Percentiles rank a stretch among this genome's conserved stretches.
Evolutionary conservation across 1,284 basidiomycete species (phyloP).

Genomic region (Apiotrichum veenhuisii): DNA sequence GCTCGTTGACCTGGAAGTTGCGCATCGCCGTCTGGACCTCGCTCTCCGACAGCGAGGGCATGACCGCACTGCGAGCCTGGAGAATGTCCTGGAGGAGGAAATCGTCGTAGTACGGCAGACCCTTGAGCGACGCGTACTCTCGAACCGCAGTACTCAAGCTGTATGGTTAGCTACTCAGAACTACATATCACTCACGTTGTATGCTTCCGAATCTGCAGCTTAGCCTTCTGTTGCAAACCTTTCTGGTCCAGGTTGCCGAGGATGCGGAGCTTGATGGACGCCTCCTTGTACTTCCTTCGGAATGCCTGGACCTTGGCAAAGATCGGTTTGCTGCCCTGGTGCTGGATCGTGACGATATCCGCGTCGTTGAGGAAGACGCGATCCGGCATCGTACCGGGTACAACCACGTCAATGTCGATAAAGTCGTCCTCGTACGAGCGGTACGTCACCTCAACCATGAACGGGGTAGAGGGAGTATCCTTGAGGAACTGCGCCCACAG

Average conservation of each 20-base stretch:
- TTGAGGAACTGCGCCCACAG: conserved; percentile 85
- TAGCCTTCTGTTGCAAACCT: conserved; percentile 52
- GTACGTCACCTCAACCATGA: conserved; percentile 63
- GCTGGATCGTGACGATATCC: conserved; percentile 72
- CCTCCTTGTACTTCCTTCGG: conserved; percentile 54
- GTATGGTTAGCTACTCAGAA: background rate
- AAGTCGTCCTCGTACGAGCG: conserved; percentile 48
- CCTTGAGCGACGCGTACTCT: conserved; percentile 84
- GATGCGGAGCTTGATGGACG: conserved; percentile 52
- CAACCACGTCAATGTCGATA: conserved; percentile 40
- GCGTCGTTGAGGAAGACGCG: conserved; percentile 74
- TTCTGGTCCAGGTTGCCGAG: conserved; percentile 48
- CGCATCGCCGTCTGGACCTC: conserved; percentile 67
- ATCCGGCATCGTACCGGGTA: conserved; percentile 57
- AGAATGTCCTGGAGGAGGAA: conserved; percentile 64
- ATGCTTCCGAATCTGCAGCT: conserved; percentile 75
- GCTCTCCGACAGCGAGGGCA: conserved; percentile 54
- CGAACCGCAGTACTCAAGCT: conserved; percentile 88
- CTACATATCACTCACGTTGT: conserved; percentile 61
- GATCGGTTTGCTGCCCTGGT: conserved; percentile 52
- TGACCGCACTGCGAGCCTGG: conserved; percentile 59
- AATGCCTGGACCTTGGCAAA: conserved; percentile 80
- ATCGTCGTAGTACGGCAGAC: conserved; percentile 72
- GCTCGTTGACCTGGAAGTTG: conserved; percentile 78
- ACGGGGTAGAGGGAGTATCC: conserved; percentile 64